Evolutionary conservation across 345 rosid genomes (phyloP).

Genomic region (Jatropha curcas): DNA sequence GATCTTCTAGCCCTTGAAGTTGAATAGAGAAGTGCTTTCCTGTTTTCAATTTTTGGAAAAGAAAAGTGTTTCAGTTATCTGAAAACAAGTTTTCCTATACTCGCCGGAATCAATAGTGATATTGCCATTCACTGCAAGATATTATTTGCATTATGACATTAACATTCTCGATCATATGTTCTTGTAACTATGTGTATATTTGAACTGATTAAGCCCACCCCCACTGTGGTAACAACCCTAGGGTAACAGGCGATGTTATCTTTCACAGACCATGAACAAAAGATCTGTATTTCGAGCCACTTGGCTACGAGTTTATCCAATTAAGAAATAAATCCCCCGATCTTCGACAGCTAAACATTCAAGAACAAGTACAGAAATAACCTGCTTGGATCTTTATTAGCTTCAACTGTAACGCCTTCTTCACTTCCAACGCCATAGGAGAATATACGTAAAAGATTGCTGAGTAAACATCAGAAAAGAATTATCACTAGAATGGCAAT

Average conservation of each 20-base stretch:
- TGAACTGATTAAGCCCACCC: too few species aligned
- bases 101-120: background rate
- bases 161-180: background rate
- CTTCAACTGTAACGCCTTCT: slow-evolving; percentile 51
- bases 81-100: background rate
- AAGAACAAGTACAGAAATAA: background rate
- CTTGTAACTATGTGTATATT: too few species aligned
- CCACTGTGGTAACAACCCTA: too few species aligned
- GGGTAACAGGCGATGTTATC: too few species aligned
- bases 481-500: slow-evolving; percentile 17
- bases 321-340: background rate
- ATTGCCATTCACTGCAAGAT: background rate
- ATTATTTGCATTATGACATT: background rate
- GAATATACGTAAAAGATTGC: slow-evolving; percentile 61
- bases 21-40: slow-evolving; percentile 41
- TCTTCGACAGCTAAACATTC: background rate
- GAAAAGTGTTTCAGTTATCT: background rate
- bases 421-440: slow-evolving; percentile 43
- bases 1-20: slow-evolving; percentile 51
- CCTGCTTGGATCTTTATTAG: slow-evolving; percentile 53
- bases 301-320: background rate
- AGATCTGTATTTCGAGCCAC: too few species aligned
- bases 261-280: too few species aligned
- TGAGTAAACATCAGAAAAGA: slow-evolving; percentile 26
- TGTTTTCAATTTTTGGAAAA: slow-evolving; percentile 18